Evolutionary conservation across 1,139 yeast genomes (phyloP).

Genomic region (Candida smagusa): DNA sequence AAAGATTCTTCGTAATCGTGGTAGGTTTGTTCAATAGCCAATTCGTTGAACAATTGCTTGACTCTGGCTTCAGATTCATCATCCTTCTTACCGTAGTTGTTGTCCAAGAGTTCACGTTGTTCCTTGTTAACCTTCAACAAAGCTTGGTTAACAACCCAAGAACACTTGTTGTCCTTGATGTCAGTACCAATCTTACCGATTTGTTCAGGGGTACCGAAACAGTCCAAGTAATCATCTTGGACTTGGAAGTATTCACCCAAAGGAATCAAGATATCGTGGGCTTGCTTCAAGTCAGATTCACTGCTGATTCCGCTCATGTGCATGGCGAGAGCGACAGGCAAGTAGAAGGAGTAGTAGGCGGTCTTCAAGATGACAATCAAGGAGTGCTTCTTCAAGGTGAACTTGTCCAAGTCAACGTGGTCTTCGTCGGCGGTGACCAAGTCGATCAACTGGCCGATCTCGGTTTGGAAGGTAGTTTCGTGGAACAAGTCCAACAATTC

Average conservation of each 20-base stretch:
- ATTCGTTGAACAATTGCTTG: conserved; percentile 70
- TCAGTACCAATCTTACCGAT: conserved; percentile 99
- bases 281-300: conserved; percentile 80
- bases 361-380: conserved; percentile 96
- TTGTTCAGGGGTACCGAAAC: conserved; percentile 96
- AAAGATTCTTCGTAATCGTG: conserved; percentile 77
- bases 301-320: conserved; percentile 76
- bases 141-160: conserved; percentile 96
- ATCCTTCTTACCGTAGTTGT: conserved; percentile 85
- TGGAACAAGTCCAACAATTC: conserved; percentile 91
- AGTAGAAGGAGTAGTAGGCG: conserved; percentile 94
- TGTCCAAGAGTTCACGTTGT: conserved; percentile 80
- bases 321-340: conserved; percentile 98
- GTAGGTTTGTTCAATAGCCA: conserved; percentile 70
- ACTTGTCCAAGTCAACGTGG: conserved; percentile 80
- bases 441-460: conserved; percentile 93
- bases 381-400: conserved; percentile 85
- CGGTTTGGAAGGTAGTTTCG: conserved; percentile 95
- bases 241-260: conserved; percentile 98
- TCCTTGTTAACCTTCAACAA: conserved; percentile 72
- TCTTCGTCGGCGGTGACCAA: conserved; percentile 97
- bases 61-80: conserved; percentile 65
- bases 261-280: conserved; percentile 82
- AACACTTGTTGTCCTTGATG: conserved; percentile 96
- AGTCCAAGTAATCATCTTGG: conserved; percentile 95